Evolutionary conservation across 1,284 basidiomycete genomes (phyloP).

Genomic region (Cystobasidium pallidum): DNA sequence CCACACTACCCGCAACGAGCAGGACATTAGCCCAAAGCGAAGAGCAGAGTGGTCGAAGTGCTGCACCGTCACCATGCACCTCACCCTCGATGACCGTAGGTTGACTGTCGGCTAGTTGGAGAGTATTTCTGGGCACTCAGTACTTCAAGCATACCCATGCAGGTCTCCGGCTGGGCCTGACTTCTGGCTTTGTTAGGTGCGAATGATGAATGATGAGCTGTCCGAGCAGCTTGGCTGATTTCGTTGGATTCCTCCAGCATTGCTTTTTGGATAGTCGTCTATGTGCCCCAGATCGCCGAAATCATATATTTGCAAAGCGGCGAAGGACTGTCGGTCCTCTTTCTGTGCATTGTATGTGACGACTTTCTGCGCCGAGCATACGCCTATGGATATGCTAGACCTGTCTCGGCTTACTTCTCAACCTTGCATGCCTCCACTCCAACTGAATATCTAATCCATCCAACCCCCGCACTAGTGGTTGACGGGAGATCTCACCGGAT

Average conservation of each 20-base stretch:
- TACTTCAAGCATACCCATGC: background rate
- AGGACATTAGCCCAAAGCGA: too few species aligned
- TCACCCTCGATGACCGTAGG: constrained; percentile 28
- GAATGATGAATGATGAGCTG: background rate
- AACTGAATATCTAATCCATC: too few species aligned
- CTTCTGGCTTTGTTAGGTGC: constrained; percentile 39
- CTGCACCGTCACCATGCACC: background rate
- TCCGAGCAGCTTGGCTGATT: background rate
- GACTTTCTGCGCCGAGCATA: background rate
- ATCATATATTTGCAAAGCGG: constrained; percentile 51
- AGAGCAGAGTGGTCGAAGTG: background rate
- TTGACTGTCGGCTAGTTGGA: background rate
- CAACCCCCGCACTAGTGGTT: constrained; percentile 49
- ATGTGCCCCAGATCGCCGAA: constrained; percentile 50
- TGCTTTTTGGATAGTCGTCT: constrained; percentile 50
- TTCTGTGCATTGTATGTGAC: constrained; percentile 50
- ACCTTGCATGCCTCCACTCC: background rate
- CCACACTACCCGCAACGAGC: too few species aligned
- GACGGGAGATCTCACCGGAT: constrained; percentile 51
- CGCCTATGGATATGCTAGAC: background rate
- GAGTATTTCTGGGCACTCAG: background rate
- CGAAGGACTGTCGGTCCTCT: constrained; percentile 51
- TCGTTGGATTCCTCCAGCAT: constrained; percentile 33
- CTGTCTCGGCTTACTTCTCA: background rate
- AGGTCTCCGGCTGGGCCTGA: constrained; percentile 39